These are phyloP conservation scores for Nematocida homosporus DNA, from an alignment of 371 early-diverging fungal genomes.

Conservation along the genomic window DNA sequence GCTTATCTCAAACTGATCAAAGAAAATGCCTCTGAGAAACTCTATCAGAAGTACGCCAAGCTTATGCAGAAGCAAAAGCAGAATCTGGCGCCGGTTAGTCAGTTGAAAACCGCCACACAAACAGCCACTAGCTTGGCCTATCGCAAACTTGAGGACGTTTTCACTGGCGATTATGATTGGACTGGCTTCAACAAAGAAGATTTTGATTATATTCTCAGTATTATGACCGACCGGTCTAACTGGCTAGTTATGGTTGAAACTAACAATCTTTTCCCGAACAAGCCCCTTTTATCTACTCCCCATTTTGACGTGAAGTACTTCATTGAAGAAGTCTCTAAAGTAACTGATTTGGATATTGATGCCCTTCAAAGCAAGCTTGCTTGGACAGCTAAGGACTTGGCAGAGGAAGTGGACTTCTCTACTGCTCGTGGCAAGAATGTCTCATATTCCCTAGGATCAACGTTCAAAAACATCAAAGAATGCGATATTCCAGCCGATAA, in stretches of 20 bases:
- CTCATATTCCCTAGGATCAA: conserved; percentile 14
- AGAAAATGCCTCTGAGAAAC: conserved; percentile 50
- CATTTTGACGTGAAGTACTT: conserved; percentile 42
- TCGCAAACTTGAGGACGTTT: conserved; percentile 47
- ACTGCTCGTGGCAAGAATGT: background rate
- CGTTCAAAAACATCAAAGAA: conserved; percentile 5
- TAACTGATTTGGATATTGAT: background rate
- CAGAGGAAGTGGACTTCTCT: background rate
- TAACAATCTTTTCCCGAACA: background rate
- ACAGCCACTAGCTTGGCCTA: conserved; percentile 53
- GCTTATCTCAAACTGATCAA: too few species aligned
- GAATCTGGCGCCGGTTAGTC: conserved; percentile 56
- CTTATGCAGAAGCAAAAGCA: conserved; percentile 43
- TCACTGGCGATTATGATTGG: too few species aligned
- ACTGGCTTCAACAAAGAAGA: conserved; percentile 48
- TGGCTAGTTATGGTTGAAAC: conserved; percentile 58
- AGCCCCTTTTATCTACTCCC: background rate
- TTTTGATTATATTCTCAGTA: conserved; percentile 28
- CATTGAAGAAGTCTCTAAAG: conserved; percentile 24
- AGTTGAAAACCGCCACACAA: conserved; percentile 36
- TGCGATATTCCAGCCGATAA: background rate
- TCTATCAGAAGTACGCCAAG: conserved; percentile 19
- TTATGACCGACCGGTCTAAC: conserved; percentile 33
- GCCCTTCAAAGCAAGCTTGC: background rate
- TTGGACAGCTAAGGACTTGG: background rate